phyloP scores from a whole-genome alignment of 2,329 filamentous ascomycete species.

The Calonectria pseudoturangicola region DNA sequence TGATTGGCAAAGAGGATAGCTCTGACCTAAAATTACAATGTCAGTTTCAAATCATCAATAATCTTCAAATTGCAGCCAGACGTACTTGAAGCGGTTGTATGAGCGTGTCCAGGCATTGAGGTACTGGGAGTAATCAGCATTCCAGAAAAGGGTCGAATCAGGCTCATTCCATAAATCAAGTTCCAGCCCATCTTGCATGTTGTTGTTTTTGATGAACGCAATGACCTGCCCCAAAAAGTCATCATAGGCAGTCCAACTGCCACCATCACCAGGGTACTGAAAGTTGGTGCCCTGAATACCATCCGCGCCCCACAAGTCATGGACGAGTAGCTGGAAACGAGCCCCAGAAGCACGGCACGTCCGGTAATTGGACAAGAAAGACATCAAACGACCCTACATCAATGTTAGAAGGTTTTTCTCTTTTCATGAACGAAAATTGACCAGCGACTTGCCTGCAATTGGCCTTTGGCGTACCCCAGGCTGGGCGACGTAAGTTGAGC shows the following conservation, averaged over 20 bases:
- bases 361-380: slow-evolving; percentile 22
- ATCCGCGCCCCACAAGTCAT: slow-evolving; percentile 14
- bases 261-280: slow-evolving; percentile 12
- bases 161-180: slow-evolving; percentile 19
- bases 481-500: slow-evolving; percentile 4
- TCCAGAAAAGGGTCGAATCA: slow-evolving; percentile 8
- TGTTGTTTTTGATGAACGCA: slow-evolving; percentile 19
- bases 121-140: slow-evolving; percentile 7
- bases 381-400: background rate
- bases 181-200: background rate
- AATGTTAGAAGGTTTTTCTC: background rate
- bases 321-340: slow-evolving; percentile 8
- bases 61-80: too few relatives aligned
- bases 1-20: slow-evolving; percentile 5
- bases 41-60: background rate
- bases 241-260: background rate
- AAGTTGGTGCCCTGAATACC: slow-evolving; percentile 12
- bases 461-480: slow-evolving; percentile 7
- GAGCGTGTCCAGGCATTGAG: slow-evolving; percentile 14
- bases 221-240: slow-evolving; percentile 14
- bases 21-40: background rate
- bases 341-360: slow-evolving; percentile 7
- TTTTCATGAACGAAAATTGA: background rate
- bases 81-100: slow-evolving; percentile 16
- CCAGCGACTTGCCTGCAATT: background rate